Base-by-base conservation (phyloP, 2,329 filamentous ascomycete genomes). In the Colletotrichum tropicicola region DNA sequence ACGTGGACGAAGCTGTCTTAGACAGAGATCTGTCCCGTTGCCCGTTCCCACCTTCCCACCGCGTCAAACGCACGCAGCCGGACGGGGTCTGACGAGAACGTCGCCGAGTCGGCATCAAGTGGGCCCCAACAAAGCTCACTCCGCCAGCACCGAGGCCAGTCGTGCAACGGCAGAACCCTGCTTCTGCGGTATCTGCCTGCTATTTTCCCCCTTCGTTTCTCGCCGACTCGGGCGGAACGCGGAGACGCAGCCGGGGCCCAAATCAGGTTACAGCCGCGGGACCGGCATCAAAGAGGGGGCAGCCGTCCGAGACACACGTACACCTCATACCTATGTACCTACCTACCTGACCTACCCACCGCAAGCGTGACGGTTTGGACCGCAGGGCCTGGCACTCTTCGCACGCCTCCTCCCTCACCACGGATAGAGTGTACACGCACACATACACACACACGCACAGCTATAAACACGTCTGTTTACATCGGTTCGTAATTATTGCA, bases 231-330 rank as follows among this genome's bases (percentile, higher is more conserved):
- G n/a, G 61, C 48, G 56, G 61, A 44, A 65, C 48, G 57, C 61
- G 41, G 59, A 45, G 48, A 61, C 48, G 61, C 56, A 44, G 41
- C 37, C 55, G 45, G 55, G 37, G 28, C 45, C 54, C 43, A 65
- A 55, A 54, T 61, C 56, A 49, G 57, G 56, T 60, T 51, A 60
- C 48, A 65, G 48, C 61, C 56, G 41, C 56, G 60, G 56, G 25
- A 23, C 60, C 41, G 55, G 56, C 41, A 64, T 35, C 39, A 17
- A 64, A 60, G 30, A 19, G 37, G 23, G 44, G 44, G 44, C n/a
- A 35, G 43, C 62, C 49, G 57, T 56, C 43, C 58, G 61, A 59
- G 52, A 44, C 41, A 30, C n/a, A n/a, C n/a, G n/a, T n/a, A n/a
- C n/a, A n/a, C n/a, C n/a, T n/a, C n/a, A n/a, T n/a, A n/a, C n/a